Evolutionary conservation across 345 rosid species (phyloP), one percentile per base, ranked within the genome.

Genomic region (Cardiospermum halicacabum): DNA sequence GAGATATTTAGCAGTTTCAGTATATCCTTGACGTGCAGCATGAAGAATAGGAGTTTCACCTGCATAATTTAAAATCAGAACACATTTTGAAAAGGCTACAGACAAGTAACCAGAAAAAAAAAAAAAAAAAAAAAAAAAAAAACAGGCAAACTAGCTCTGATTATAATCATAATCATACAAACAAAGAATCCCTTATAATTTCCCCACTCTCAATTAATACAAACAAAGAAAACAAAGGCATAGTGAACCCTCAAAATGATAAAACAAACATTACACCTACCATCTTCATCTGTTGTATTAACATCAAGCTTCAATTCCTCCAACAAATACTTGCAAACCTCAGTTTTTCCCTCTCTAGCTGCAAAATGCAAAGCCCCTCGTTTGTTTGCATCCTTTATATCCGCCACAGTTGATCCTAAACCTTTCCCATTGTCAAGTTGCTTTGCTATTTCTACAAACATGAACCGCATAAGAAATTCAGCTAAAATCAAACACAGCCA

Each of bases 291-390:
- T 79, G 74, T 84, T 13, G 82, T 72, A 68, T 88, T 72, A 1
- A 76, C 83, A 55, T 86, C 73, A 18, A 88, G 90, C 79, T 85
- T 83, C 69, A 88, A 78, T 27, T 90, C 97, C 76, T 90, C 97
- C 56, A 90, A 51, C 75, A 88, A 84, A 80, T 82, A 88, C 68
- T 78, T 86, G 74, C 97, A 90, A 39, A 93, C 81, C 49, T 88
- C 94, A 31, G 81, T 86, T 74, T 84, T 75, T 7, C 95, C 98
- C 78, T 90, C 97, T 68, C 95, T 85, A 5, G 97, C 96, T 2
- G 95, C 95, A 78, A 93, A 93, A 75, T 93, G 98, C 67, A 90
- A 82, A 3, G 97, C 97, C 18, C 97, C 98, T 48, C 97, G 80
- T 75, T 88, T 79, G 70, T 93, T 90, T 1, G 94, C 98, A 76